phyloP scores from a whole-genome alignment of 257 asterid species.

The Solanum pennellii region DNA sequence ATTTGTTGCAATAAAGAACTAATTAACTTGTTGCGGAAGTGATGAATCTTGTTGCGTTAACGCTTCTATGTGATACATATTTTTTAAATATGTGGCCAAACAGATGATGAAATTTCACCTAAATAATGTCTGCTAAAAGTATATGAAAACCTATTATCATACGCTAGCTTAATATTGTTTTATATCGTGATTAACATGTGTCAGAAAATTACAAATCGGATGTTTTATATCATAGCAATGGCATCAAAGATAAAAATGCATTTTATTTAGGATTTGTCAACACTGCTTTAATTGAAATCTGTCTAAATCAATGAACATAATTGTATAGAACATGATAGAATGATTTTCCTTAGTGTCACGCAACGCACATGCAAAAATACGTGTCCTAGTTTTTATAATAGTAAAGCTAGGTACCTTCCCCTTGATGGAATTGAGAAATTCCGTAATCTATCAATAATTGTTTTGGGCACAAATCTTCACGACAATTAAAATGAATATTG shows the following conservation, averaged over 20 bases:
- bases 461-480: background rate
- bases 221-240: background rate
- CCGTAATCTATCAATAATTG: background rate
- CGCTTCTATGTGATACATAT: too few species aligned
- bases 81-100: too few species aligned
- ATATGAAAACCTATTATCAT: too few species aligned
- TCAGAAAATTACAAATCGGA: background rate
- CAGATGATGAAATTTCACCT: too few species aligned
- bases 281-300: background rate
- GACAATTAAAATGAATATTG: background rate
- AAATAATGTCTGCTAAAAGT: too few species aligned
- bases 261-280: background rate
- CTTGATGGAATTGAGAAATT: background rate
- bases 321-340: background rate
- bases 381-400: background rate
- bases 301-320: background rate
- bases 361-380: background rate
- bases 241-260: background rate
- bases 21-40: too few species aligned
- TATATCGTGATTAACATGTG: background rate
- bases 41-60: too few species aligned
- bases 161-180: background rate
- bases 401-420: background rate
- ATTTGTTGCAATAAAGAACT: too few species aligned
- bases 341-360: background rate